phyloP scores from a whole-genome alignment of 164 flowering plant genomes.

The Dillenia suffruticosa region DNA sequence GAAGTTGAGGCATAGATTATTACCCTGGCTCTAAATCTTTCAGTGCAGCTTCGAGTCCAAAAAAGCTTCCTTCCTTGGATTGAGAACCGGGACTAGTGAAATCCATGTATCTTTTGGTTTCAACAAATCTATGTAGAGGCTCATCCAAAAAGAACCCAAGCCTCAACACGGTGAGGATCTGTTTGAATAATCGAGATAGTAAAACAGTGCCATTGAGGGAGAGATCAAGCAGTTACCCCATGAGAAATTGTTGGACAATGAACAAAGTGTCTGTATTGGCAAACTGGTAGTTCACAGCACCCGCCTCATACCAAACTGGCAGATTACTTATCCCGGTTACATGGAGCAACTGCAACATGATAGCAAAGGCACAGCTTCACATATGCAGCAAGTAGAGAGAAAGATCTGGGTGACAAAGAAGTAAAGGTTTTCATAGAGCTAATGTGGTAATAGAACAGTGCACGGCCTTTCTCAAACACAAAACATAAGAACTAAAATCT shows the following conservation, averaged over 20 bases:
- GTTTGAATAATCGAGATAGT: neutral
- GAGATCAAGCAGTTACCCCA: conserved; percentile 51
- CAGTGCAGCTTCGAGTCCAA: conserved; percentile 83
- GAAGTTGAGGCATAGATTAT: neutral
- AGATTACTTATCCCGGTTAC: conserved; percentile 60
- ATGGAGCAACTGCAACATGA: conserved; percentile 62
- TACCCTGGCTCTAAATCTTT: conserved; percentile 93
- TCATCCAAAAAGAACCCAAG: too few species aligned
- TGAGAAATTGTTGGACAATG: conserved; percentile 67
- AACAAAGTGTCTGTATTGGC: conserved; percentile 75
- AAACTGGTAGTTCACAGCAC: conserved; percentile 67
- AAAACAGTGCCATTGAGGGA: neutral
- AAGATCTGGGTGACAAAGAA: too few species aligned
- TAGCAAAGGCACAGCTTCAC: neutral
- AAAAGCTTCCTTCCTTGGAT: conserved; percentile 69
- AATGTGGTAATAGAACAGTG: too few species aligned
- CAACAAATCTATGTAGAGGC: conserved; percentile 54
- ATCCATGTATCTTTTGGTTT: conserved; percentile 94
- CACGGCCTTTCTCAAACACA: too few species aligned
- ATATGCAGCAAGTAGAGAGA: neutral
- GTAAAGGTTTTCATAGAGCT: too few species aligned
- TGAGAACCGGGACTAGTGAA: conserved; percentile 83
- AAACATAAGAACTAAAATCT: too few species aligned
- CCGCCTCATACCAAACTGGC: conserved; percentile 94
- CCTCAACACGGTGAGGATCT: neutral